Evolutionary conservation across 805 yeast species (phyloP).

Genomic region (Brettanomyces sp.): DNA sequence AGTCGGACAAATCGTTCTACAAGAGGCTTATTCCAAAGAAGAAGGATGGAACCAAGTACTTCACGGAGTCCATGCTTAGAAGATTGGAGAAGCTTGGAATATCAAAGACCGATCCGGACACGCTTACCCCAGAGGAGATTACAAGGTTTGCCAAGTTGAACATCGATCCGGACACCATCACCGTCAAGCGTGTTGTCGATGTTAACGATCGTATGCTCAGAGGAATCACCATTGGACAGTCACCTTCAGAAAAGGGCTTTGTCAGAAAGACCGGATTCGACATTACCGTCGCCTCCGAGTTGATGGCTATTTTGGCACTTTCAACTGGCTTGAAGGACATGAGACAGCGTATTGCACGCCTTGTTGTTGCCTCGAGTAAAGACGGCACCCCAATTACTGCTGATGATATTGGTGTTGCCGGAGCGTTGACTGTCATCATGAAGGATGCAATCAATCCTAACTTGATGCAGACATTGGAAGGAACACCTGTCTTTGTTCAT

Average conservation of each 20-base stretch:
- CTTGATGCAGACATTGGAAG: slow-evolving; percentile 81
- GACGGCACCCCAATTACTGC: slow-evolving; percentile 70
- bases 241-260: slow-evolving; percentile 71
- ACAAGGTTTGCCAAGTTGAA: slow-evolving; percentile 57
- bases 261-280: slow-evolving; percentile 72
- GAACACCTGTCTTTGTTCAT: slow-evolving; percentile 80
- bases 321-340: slow-evolving; percentile 62
- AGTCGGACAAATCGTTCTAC: slow-evolving; percentile 61
- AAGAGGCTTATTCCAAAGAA: slow-evolving; percentile 61
- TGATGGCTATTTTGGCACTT: slow-evolving; percentile 78
- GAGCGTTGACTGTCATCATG: slow-evolving; percentile 73
- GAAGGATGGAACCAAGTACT: slow-evolving; percentile 60
- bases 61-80: slow-evolving; percentile 58
- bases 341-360: slow-evolving; percentile 65
- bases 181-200: slow-evolving; percentile 80
- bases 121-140: slow-evolving; percentile 61
- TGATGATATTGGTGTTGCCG: slow-evolving; percentile 80
- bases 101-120: slow-evolving; percentile 60
- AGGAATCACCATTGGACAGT: slow-evolving; percentile 72
- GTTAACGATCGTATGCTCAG: slow-evolving; percentile 75
- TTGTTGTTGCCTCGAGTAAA: slow-evolving; percentile 64
- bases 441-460: slow-evolving; percentile 81
- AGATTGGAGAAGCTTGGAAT: slow-evolving; percentile 64
- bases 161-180: slow-evolving; percentile 70
- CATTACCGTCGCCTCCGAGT: slow-evolving; percentile 77